These are phyloP conservation scores for Kurtzmaniella fragi DNA, from an alignment of 805 yeast species.

Conservation along the genomic window DNA sequence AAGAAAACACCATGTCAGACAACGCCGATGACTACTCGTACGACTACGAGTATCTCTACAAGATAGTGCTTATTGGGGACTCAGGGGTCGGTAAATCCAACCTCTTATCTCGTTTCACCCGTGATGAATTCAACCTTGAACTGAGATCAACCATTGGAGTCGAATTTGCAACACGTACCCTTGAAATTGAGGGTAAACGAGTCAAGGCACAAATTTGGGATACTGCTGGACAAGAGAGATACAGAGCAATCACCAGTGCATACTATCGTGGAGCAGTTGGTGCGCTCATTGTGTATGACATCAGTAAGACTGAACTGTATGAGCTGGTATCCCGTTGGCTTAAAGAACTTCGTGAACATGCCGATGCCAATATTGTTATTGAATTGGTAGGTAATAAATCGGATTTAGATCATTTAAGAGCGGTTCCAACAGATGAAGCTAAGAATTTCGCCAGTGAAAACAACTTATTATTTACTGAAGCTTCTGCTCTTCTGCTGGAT, in stretches of 20 bases:
- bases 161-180: conserved; percentile 94
- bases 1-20: conserved; percentile 24
- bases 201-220: conserved; percentile 96
- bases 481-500: conserved; percentile 89
- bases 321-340: conserved; percentile 86
- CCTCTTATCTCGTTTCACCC: conserved; percentile 85
- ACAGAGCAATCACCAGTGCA: conserved; percentile 95
- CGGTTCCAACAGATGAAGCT: conserved; percentile 97
- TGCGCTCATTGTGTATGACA: conserved; percentile 92
- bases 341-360: conserved; percentile 86
- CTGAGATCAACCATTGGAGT: conserved; percentile 95
- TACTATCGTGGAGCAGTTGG: conserved; percentile 98
- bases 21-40: conserved; percentile 43
- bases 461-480: conserved; percentile 88
- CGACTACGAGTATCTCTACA: conserved; percentile 90
- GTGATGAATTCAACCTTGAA: conserved; percentile 93
- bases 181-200: conserved; percentile 78
- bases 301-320: conserved; percentile 82
- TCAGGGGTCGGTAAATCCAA: conserved; percentile 97
- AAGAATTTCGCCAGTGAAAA: conserved; percentile 91
- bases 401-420: conserved; percentile 87
- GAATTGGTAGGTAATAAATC: conserved; percentile 91
- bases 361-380: conserved; percentile 90
- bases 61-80: conserved; percentile 94
- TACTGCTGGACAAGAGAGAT: conserved; percentile 98